Evolutionary conservation across 768 basidiomycete genomes (phyloP).

Genomic region (Tulasnella sp.): DNA sequence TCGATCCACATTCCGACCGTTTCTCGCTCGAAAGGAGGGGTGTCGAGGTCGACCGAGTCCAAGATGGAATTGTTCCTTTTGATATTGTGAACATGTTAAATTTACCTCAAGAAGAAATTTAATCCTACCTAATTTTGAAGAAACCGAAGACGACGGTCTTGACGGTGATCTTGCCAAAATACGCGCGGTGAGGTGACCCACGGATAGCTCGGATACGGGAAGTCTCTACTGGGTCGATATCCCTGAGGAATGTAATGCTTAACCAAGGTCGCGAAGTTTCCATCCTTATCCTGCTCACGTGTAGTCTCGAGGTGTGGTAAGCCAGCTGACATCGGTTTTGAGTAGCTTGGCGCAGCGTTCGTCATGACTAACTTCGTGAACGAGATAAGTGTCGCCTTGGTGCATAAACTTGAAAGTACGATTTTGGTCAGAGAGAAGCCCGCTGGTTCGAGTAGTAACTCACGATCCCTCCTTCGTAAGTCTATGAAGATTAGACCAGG

Average conservation of each 20-base stretch:
- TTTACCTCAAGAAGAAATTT: not conserved
- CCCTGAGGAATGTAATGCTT: conserved; percentile 31
- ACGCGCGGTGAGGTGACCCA: conserved; percentile 41
- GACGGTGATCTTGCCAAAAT: conserved; percentile 62
- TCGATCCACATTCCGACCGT: conserved; percentile 75
- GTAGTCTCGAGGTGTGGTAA: conserved; percentile 67
- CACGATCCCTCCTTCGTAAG: conserved; percentile 79
- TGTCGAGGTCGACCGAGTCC: conserved; percentile 67
- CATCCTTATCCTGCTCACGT: conserved; percentile 39
- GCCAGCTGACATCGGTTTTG: conserved; percentile 73
- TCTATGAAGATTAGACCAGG: conserved; percentile 4
- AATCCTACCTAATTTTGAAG: conserved; percentile 57
- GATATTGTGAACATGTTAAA: not conserved
- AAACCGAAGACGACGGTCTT: conserved; percentile 69
- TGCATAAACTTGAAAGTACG: conserved; percentile 75
- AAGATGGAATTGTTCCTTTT: conserved; percentile 37
- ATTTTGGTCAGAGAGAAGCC: not conserved
- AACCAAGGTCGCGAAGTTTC: not conserved
- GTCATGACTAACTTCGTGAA: conserved; percentile 74
- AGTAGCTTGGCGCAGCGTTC: conserved; percentile 55
- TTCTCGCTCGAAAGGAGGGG: conserved; percentile 62
- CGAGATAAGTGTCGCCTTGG: conserved; percentile 72
- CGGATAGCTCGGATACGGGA: conserved; percentile 59
- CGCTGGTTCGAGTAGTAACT: conserved; percentile 18
- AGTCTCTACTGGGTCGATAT: conserved; percentile 68